Evolutionary conservation across 495 filamentous ascomycete genomes (phyloP).

Genomic region (Penicillium subrubescens): DNA sequence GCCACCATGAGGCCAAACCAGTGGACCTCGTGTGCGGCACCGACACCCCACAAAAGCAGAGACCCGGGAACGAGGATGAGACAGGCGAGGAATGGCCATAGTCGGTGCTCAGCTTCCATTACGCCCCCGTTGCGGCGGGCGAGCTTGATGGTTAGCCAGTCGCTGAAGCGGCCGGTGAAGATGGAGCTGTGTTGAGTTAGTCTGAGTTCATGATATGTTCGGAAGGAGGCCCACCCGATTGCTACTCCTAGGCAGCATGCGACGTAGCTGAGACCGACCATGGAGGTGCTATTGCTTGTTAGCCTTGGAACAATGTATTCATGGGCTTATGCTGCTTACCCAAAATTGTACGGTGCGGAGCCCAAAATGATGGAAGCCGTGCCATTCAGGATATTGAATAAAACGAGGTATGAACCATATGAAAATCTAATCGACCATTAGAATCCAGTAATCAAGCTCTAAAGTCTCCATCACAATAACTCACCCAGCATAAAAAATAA

Average conservation of each 20-base stretch:
- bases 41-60: slow-evolving; percentile 69
- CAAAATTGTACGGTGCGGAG: slow-evolving; percentile 57
- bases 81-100: slow-evolving; percentile 62
- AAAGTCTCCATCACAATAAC: neutral
- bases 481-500: slow-evolving; percentile 64
- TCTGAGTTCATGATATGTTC: neutral
- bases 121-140: slow-evolving; percentile 64
- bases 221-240: slow-evolving; percentile 39
- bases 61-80: slow-evolving; percentile 57
- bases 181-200: slow-evolving; percentile 34
- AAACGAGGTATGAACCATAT: slow-evolving; percentile 64
- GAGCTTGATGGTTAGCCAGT: slow-evolving; percentile 58
- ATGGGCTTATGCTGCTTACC: slow-evolving; percentile 29
- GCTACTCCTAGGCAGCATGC: slow-evolving; percentile 59
- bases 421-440: slow-evolving; percentile 46
- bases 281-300: slow-evolving; percentile 44
- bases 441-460: neutral
- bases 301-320: neutral
- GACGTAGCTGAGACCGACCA: slow-evolving; percentile 64
- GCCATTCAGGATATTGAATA: slow-evolving; percentile 69
- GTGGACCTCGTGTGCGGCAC: slow-evolving; percentile 60
- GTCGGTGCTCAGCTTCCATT: slow-evolving; percentile 62
- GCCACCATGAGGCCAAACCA: slow-evolving; percentile 67
- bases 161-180: slow-evolving; percentile 58
- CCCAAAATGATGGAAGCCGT: slow-evolving; percentile 64